Percentiles rank a stretch among this genome's conserved stretches.
phyloP scores from a whole-genome alignment of 148 eudicot genomes.

The Vaccinium corymbosum region DNA sequence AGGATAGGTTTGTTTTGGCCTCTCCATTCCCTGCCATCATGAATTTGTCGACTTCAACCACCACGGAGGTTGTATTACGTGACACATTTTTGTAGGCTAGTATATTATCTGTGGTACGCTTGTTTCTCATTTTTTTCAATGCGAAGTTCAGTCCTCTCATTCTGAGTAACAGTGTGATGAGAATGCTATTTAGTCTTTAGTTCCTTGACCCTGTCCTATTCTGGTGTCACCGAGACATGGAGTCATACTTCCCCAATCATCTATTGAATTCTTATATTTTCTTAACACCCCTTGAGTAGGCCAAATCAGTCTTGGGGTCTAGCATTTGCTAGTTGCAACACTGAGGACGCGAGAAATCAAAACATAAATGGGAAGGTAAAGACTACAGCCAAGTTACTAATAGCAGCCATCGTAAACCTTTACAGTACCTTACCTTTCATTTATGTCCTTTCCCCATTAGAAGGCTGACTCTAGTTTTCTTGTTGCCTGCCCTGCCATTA shows the following conservation, averaged over 20 bases:
- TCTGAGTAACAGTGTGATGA: neutral
- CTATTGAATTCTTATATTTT: neutral
- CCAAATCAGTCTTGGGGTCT: neutral
- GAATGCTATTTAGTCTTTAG: neutral
- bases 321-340: neutral
- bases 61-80: neutral
- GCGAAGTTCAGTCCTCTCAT: neutral
- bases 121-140: neutral
- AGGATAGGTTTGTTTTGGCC: neutral
- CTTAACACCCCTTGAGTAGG: neutral
- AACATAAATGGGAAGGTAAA: neutral
- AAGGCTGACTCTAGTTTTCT: neutral
- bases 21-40: neutral
- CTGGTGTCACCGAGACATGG: neutral
- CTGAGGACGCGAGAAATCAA: neutral
- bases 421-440: neutral
- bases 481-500: neutral
- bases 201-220: slow-evolving; percentile 10
- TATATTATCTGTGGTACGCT: neutral
- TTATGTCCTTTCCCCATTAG: neutral
- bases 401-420: neutral
- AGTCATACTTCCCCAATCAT: neutral
- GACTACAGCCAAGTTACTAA: neutral
- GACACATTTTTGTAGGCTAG: neutral
- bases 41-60: neutral